Base-by-base conservation (phyloP, 2,329 filamentous ascomycete genomes). In the Stemphylium lycopersici region DNA sequence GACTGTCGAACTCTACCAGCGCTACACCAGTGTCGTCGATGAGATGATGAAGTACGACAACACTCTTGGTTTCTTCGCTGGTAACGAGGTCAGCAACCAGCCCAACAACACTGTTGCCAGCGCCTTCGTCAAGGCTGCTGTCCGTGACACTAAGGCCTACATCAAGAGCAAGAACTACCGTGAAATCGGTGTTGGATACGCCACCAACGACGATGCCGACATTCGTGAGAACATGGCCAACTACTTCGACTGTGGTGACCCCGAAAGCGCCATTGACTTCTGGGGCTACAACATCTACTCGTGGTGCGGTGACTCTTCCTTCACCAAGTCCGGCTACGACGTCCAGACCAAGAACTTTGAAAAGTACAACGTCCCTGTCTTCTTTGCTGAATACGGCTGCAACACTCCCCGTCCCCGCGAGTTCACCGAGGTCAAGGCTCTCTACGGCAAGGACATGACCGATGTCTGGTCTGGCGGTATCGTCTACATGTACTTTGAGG, bases 211-310 rank as follows among this genome's bases (percentile, higher is more conserved):
- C 67, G 93, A 97, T 76, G 84, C 87, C 36, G 83, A 86, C 18
- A 96, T 96, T 67, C 90, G 95, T 76, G 83, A 83, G 62, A 82
- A 91, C 69, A 86, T 98, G 71, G 90, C 91, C 65, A 81, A 91
- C 74, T 99, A 96, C 84, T 97, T 99, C 81, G 93, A 96, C 83
- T 99, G 95, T 74, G 90, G 93, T 56, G 73, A 81, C 56, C 15
- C 47, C 31, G 79, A 81, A 7, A 78, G 79, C 71, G 77, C 89
- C 57, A 96, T 98, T 63, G 95, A 99, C 79, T 98, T 96, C 83
- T 99, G 93, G 90, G 95, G 95, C 55, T 98, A 98, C 88, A 99
- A 99, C 84, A 96, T 98, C 80, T 99, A 99, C 84, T 96, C 93
- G 48, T 99, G 95, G 95, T 99, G 95, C 76, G 95, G 93, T 66